Conservation (phyloP, 768 basidiomycete genomes). For the Suillus americanus region DNA sequence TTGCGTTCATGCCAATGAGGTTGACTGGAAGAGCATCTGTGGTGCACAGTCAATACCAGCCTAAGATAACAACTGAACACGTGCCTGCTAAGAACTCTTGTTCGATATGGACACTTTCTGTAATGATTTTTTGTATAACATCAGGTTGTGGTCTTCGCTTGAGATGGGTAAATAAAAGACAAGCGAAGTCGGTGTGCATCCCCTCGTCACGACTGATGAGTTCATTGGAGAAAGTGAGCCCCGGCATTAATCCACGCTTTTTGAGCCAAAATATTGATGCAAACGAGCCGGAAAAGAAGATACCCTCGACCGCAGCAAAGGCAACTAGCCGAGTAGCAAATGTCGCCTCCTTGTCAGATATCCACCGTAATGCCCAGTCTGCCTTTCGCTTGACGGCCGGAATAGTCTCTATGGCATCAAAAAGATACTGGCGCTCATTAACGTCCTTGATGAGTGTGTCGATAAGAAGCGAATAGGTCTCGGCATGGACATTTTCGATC, state of each 20-base stretch:
- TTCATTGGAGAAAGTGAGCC: slow-evolving; percentile 96
- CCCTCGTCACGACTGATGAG: slow-evolving; percentile 95
- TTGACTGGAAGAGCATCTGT: slow-evolving; percentile 81
- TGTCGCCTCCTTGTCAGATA: slow-evolving; percentile 72
- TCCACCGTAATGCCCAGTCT: slow-evolving; percentile 94
- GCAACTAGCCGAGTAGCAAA: slow-evolving; percentile 91
- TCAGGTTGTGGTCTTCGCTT: slow-evolving; percentile 79
- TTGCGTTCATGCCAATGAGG: slow-evolving; percentile 90
- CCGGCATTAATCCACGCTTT: slow-evolving; percentile 96
- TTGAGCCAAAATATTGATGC: slow-evolving; percentile 97
- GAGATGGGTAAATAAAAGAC: slow-evolving; percentile 83
- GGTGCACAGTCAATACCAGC: not conserved
- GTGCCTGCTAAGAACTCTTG: slow-evolving; percentile 81
- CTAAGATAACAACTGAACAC: slow-evolving; percentile 10
- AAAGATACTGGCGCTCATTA: slow-evolving; percentile 73
- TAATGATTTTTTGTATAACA: slow-evolving; percentile 67
- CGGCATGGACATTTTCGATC: slow-evolving; percentile 98
- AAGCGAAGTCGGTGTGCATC: slow-evolving; percentile 96
- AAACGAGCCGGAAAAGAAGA: slow-evolving; percentile 95
- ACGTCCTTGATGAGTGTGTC: slow-evolving; percentile 91
- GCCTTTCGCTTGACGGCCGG: slow-evolving; percentile 92
- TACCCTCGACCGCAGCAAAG: slow-evolving; percentile 94
- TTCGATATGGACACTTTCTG: slow-evolving; percentile 83
- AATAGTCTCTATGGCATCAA: slow-evolving; percentile 92
- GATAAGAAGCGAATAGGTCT: slow-evolving; percentile 94